Percentiles rank a stretch among this genome's conserved stretches.
phyloP scores from a whole-genome alignment of 371 early-diverging fungal species.

The Sporodiniella umbellata region DNA sequence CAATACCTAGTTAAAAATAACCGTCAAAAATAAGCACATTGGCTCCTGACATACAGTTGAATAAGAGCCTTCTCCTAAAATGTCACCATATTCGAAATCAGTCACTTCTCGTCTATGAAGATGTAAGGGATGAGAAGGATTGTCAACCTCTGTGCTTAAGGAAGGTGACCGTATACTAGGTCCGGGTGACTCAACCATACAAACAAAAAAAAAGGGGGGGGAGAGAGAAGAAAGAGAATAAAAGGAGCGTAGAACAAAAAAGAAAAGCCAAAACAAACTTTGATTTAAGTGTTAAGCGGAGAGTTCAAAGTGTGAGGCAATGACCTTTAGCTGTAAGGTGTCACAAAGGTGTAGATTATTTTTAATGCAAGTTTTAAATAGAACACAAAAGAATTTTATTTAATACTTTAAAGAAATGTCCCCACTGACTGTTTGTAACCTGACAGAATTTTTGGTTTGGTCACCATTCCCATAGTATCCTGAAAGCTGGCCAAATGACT shows the following conservation, averaged over 20 bases:
- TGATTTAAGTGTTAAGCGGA: background rate
- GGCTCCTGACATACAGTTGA: slow-evolving; percentile 70
- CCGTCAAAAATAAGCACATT: background rate
- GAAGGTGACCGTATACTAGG: background rate
- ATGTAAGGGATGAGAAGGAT: slow-evolving; percentile 41
- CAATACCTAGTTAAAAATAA: slow-evolving; percentile 49
- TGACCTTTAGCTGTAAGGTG: background rate
- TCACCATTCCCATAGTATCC: slow-evolving; percentile 10
- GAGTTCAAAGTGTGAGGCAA: background rate
- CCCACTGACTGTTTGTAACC: background rate
- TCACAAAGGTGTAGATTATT: no score
- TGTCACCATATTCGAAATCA: slow-evolving; percentile 84
- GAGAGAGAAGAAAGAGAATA: background rate
- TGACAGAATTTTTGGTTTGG: slow-evolving; percentile 1
- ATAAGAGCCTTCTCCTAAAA: slow-evolving; percentile 94
- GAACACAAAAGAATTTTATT: no score
- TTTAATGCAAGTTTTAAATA: no score
- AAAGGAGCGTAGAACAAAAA: background rate
- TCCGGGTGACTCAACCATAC: background rate
- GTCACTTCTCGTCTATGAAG: slow-evolving; percentile 35
- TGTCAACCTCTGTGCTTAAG: slow-evolving; percentile 32
- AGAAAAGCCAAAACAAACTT: no score
- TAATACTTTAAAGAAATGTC: background rate
- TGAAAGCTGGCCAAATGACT: background rate
- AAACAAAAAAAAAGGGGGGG: background rate